Base-by-base conservation (phyloP, 495 filamentous ascomycete genomes). In the Cudoniella acicularis region DNA sequence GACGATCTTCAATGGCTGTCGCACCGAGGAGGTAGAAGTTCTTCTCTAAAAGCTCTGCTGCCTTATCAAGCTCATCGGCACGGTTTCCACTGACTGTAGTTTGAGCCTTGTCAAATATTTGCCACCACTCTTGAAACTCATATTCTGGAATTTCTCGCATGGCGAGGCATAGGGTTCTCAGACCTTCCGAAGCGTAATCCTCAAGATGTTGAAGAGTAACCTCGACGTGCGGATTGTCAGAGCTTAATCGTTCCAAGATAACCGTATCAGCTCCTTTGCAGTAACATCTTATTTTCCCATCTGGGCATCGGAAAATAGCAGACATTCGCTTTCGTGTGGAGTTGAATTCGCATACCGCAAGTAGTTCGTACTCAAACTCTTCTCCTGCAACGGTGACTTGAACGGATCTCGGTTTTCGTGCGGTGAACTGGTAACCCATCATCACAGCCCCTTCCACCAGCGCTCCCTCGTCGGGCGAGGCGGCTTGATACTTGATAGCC, bases 201-300 rank as follows among this genome's bases (percentile, higher is more conserved):
- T 99, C 95, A 25, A 99, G 78, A 71, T 99, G 95, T 57, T 93
- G 85, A 45, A 97, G 75, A 2, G 95, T 99, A 25, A 76, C 72
- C 62, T 99, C 95, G 10, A 94, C 86, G 55, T 87, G 89, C 1
- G 91, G 91, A 66, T 97, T 92, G 52, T 81, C 71, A 45, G 90
- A 79, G 56, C 84, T 82, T 10, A 98, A 77, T 10, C 95, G 87
- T 70, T 99, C 94, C 66, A 77, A 67, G 63, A 99, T 98, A 48
- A 99, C 95, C 1, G 95, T 99, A 70, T 99, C 95, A 43, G 95
- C 95, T 64, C 95, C 95, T 73, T 99, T 99, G 74, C 87, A 92
- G 69, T 96, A 99, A 61, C 88, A 84, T 40, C 93, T 80, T 51
- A 99, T 84, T 73, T 92, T 96, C 53, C 94, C 95, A 75, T 99